Base-by-base conservation (phyloP, 2,329 filamentous ascomycete species). In the Fusarium sublunatum region DNA sequence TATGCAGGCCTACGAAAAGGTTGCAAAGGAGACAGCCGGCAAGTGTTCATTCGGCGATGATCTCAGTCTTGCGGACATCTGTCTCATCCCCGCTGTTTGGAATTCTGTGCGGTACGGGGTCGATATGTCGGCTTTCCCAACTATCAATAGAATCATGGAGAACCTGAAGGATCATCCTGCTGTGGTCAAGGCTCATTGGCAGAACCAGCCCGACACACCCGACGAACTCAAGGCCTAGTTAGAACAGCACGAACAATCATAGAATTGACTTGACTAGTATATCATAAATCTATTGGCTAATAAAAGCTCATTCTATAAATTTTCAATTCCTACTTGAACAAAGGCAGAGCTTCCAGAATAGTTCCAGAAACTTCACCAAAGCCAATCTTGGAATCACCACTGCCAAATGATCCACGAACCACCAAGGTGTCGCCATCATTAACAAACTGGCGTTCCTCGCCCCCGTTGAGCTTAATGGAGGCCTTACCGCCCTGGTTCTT, bases 311-410 rank as follows among this genome's bases (percentile, higher is more conserved):
- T 28, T 43, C n/a, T 42, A 45, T 10, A 31, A 22, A 15, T 44
- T 28, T 32, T 42, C 25, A 26, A 26, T 22, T 6, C 24, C 31
- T 26, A 57, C 45, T 71, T 74, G 24, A 74, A 76, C 6, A 76
- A 52, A 11, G 71, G 68, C 40, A 76, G 55, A 1, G 76, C 67
- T 0, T 73, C 67, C 24, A 71, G 58, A 15, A 93, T 88, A 34
- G 75, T 85, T 12, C 90, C 91, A 19, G 80, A 78, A 64, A 90
- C 91, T 63, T 92, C 86, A 3, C 91, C 91, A 74, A 94, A 94
- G 0, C 91, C 91, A 25, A 95, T 88, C 48, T 88, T 79, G n/a
- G 78, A 82, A 3, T 87, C 86, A 28, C 88, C 85, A 52, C 86
- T 82, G 1, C 88, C 89, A 68, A 86, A 89, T 7, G 84, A 82